Percentiles rank a stretch among this genome's conserved stretches.
Conservation (phyloP, 805 yeast genomes). For the Lipomyces kockii region DNA sequence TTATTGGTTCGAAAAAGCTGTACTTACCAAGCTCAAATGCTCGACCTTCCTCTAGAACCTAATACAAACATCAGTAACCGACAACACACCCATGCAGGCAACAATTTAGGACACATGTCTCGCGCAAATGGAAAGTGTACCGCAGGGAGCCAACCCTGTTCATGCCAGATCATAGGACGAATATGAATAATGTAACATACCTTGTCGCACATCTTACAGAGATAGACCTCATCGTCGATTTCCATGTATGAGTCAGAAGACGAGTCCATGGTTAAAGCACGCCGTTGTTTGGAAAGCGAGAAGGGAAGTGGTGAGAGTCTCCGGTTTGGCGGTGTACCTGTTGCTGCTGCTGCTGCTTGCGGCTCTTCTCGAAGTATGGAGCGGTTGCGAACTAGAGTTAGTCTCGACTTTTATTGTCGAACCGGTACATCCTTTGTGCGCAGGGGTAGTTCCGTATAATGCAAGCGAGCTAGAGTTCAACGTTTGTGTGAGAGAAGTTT, state of each 20-base stretch:
- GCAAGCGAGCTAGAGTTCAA: background rate
- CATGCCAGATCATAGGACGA: background rate
- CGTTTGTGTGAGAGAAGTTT: background rate
- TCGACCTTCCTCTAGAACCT: conserved; percentile 80
- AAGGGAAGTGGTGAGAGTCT: background rate
- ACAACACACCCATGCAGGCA: background rate
- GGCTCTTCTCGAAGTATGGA: background rate
- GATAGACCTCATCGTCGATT: conserved; percentile 39
- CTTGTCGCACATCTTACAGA: conserved; percentile 40
- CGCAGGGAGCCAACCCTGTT: background rate
- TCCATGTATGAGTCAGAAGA: conserved; percentile 20
- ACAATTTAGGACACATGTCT: background rate
- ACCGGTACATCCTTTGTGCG: background rate
- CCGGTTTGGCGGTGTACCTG: background rate
- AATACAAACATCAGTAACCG: conserved; percentile 45
- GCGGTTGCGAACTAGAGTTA: background rate
- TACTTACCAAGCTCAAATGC: conserved; percentile 75
- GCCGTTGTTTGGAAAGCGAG: background rate
- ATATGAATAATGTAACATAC: conserved; percentile 19
- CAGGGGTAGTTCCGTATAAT: background rate
- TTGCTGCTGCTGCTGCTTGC: background rate
- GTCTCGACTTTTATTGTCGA: background rate
- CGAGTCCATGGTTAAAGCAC: conserved; percentile 11
- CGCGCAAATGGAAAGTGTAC: background rate
- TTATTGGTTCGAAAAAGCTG: background rate